These are phyloP conservation scores for Neurospora sp. DNA, from an alignment of 495 filamentous ascomycete species.

Conservation along the genomic window DNA sequence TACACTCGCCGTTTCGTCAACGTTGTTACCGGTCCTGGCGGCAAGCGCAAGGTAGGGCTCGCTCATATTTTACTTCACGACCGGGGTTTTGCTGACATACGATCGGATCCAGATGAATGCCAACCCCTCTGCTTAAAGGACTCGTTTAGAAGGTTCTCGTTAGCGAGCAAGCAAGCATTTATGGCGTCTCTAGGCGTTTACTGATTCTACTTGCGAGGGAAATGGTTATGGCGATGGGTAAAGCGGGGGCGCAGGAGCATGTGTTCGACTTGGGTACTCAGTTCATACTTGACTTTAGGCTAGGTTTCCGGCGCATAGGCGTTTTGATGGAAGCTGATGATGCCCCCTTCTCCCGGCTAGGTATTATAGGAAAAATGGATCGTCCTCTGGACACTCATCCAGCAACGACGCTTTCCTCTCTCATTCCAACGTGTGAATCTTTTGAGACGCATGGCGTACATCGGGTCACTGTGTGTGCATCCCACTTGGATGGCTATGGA, in stretches of 20 bases:
- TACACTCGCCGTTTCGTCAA: conserved; percentile 90
- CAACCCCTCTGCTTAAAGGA: conserved; percentile 44
- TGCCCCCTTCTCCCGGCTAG: background rate
- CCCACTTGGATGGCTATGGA: background rate
- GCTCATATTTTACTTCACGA: background rate
- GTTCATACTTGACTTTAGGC: background rate
- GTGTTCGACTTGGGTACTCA: background rate
- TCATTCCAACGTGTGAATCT: background rate
- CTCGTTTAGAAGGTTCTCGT: background rate
- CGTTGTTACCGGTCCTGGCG: conserved; percentile 57
- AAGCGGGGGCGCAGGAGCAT: background rate
- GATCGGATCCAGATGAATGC: conserved; percentile 45
- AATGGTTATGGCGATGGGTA: background rate
- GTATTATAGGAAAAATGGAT: background rate
- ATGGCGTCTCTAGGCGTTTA: background rate
- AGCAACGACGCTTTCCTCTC: background rate
- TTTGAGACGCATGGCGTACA: background rate
- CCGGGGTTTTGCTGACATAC: background rate
- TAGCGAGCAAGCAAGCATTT: background rate
- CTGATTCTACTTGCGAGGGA: background rate
- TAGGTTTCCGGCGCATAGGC: conserved; percentile 8
- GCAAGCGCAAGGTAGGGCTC: conserved; percentile 69
- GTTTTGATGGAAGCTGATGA: conserved; percentile 2
- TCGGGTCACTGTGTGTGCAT: background rate
- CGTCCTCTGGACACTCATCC: background rate